phyloP scores from a whole-genome alignment of 257 asterid species.

The Oldenlandia corymbosa region DNA sequence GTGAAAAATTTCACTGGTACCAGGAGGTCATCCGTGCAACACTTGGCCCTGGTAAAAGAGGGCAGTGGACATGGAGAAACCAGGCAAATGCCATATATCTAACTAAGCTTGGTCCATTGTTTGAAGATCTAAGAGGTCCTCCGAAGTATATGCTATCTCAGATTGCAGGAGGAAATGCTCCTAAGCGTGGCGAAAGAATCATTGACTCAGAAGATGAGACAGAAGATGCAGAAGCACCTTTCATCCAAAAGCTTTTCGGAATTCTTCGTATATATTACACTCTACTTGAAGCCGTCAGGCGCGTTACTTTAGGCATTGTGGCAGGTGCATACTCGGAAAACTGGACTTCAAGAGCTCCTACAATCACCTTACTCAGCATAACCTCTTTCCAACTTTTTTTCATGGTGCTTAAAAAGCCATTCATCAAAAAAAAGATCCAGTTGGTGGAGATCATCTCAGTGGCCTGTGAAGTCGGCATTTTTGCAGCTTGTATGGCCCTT shows the following conservation, averaged over 20 bases:
- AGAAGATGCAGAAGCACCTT: slow-evolving; percentile 92
- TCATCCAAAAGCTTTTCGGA: slow-evolving; percentile 75
- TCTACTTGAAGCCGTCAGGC: slow-evolving; percentile 48
- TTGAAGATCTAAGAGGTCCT: slow-evolving; percentile 93
- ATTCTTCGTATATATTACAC: slow-evolving; percentile 85
- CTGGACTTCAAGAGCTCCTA: slow-evolving; percentile 51
- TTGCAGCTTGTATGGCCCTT: slow-evolving; percentile 46
- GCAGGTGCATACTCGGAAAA: slow-evolving; percentile 58
- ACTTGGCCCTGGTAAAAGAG: slow-evolving; percentile 90
- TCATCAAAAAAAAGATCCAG: slow-evolving; percentile 78
- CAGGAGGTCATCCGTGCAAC: slow-evolving; percentile 80
- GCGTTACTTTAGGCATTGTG: slow-evolving; percentile 55
- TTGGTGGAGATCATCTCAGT: slow-evolving; percentile 77
- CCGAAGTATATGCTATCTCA: slow-evolving; percentile 96
- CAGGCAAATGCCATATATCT: slow-evolving; percentile 33
- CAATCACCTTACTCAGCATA: slow-evolving; percentile 44
- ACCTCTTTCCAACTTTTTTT: slow-evolving; percentile 80
- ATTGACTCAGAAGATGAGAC: slow-evolving; percentile 85
- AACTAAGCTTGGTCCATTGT: slow-evolving; percentile 70
- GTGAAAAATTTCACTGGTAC: slow-evolving; percentile 70
- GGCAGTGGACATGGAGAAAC: slow-evolving; percentile 96
- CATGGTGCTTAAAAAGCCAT: slow-evolving; percentile 90
- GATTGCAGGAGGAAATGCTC: slow-evolving; percentile 41
- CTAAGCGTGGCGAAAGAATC: slow-evolving; percentile 44
- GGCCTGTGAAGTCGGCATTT: slow-evolving; percentile 46